phyloP scores from a whole-genome alignment of 345 rosid species.

The Hibiscus mutabilis region DNA sequence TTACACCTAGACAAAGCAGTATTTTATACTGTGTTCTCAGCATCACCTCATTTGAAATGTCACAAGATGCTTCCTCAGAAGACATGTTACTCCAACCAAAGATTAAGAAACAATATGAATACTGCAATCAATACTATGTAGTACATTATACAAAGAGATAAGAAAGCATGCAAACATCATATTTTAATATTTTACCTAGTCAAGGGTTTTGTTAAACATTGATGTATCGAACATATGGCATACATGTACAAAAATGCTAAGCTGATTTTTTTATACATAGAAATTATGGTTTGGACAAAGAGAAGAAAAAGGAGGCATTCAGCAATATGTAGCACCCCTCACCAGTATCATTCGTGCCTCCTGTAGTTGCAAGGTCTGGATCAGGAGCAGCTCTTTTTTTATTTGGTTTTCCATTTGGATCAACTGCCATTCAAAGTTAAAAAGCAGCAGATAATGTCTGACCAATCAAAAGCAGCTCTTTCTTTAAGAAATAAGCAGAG shows the following conservation, averaged over 20 bases:
- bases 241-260: background rate
- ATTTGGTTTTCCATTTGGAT: slow-evolving; percentile 21
- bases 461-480: background rate
- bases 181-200: background rate
- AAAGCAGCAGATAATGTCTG: background rate
- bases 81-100: background rate
- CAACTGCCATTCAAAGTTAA: slow-evolving; percentile 7
- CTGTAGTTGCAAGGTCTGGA: slow-evolving; percentile 10
- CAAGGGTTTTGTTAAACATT: background rate
- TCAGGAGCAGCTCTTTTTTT: slow-evolving; percentile 18
- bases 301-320: background rate
- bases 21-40: background rate
- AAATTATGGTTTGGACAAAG: background rate
- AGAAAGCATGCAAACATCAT: background rate
- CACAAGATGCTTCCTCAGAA: background rate
- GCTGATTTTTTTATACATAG: background rate
- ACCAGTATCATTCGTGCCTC: slow-evolving; percentile 22
- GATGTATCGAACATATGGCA: background rate
- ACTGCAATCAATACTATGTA: background rate
- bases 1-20: background rate
- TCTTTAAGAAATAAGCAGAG: background rate
- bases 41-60: background rate
- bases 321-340: background rate
- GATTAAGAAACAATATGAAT: background rate
- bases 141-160: background rate